Percentiles rank a stretch among this genome's conserved stretches.
phyloP scores from a whole-genome alignment of 176 grass and related monocot genomes.

The Secale cereale region DNA sequence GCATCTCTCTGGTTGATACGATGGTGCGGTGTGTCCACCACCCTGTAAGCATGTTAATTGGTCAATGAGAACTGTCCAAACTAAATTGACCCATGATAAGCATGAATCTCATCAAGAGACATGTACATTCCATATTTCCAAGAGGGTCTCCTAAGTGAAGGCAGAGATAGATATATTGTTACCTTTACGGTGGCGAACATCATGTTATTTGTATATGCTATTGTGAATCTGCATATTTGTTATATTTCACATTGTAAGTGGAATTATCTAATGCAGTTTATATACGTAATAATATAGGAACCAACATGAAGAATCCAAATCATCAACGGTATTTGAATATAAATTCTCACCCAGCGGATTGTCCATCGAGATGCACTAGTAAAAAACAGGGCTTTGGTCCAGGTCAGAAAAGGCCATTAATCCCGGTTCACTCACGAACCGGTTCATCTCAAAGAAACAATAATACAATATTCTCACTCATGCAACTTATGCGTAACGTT shows the following conservation, averaged over 20 bases:
- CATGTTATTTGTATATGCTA: slow-evolving; percentile 36
- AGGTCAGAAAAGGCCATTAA: no score
- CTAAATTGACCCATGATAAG: no score
- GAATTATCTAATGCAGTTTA: neutral
- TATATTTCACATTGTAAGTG: neutral
- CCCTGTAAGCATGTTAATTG: no score
- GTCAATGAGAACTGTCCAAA: no score
- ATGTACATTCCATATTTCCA: no score
- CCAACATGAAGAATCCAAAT: neutral
- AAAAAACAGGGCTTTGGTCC: no score
- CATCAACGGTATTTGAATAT: neutral
- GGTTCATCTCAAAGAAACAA: no score
- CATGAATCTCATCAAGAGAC: no score
- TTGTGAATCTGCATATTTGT: slow-evolving; percentile 9
- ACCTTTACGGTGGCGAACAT: slow-evolving; percentile 54
- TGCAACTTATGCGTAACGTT: no score
- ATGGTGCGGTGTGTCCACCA: slow-evolving; percentile 42
- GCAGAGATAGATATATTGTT: neutral
- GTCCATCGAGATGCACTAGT: slow-evolving; percentile 41
- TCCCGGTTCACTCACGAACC: no score
- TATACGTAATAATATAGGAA: neutral
- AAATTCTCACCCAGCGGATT: slow-evolving; percentile 41
- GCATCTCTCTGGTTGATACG: slow-evolving; percentile 33
- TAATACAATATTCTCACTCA: no score
- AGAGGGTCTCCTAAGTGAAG: no score